phyloP scores from a whole-genome alignment of 108 stramenopile species.

The Pseudonitzschia multistriata region DNA sequence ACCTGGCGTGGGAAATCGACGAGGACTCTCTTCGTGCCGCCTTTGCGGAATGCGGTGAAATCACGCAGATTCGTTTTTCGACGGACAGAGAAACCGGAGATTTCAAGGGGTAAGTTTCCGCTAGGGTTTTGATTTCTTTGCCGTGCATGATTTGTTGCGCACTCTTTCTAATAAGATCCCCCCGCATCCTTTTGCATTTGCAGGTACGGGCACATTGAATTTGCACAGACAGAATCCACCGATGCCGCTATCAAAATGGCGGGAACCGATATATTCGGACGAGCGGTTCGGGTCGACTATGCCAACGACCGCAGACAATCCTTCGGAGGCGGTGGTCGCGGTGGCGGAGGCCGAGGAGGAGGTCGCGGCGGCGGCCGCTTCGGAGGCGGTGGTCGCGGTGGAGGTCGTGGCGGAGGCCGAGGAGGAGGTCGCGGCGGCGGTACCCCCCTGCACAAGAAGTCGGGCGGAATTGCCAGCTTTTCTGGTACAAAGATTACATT shows the following conservation, averaged over 20 bases:
- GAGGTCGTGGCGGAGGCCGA: slow-evolving; percentile 45
- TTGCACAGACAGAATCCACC: slow-evolving; percentile 81
- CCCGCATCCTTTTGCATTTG: background rate
- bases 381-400: slow-evolving; percentile 46
- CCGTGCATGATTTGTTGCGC: too few species aligned
- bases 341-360: slow-evolving; percentile 67
- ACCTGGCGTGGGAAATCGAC: slow-evolving; percentile 92
- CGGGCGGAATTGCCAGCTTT: slow-evolving; percentile 78
- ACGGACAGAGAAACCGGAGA: slow-evolving; percentile 95
- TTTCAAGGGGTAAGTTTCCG: slow-evolving; percentile 78
- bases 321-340: slow-evolving; percentile 52
- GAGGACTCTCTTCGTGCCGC: slow-evolving; percentile 85
- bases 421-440: slow-evolving; percentile 69
- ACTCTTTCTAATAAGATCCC: background rate
- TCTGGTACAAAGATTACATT: slow-evolving; percentile 93
- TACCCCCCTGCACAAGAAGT: slow-evolving; percentile 54
- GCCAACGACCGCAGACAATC: slow-evolving; percentile 55
- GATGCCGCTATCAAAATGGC: slow-evolving; percentile 84
- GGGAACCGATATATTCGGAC: slow-evolving; percentile 83
- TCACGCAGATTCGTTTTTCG: slow-evolving; percentile 87
- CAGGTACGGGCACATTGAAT: slow-evolving; percentile 91
- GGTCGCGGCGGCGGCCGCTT: slow-evolving; percentile 66
- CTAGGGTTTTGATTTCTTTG: background rate
- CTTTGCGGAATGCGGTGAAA: slow-evolving; percentile 92
- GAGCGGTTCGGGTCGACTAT: slow-evolving; percentile 90